phyloP scores from a whole-genome alignment of 306 rosid species.

The Fragaria vesca region DNA sequence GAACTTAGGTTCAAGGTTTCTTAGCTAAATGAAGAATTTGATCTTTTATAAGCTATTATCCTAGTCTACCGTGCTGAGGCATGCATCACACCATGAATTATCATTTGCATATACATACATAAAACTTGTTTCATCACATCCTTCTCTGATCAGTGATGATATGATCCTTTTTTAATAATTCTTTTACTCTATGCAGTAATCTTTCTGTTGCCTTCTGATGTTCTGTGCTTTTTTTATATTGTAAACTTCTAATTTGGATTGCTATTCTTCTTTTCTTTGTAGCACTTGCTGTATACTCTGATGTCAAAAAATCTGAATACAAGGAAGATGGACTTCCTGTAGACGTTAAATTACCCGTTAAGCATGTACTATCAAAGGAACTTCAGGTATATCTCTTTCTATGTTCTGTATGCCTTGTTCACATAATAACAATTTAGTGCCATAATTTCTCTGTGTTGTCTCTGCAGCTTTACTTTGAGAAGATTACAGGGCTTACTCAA shows the following conservation, averaged over 20 bases:
- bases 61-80: neutral
- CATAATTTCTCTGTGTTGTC: constrained; percentile 27
- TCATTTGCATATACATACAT: neutral
- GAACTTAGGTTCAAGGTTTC: constrained; percentile 13
- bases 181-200: neutral
- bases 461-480: constrained; percentile 77
- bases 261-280: constrained; percentile 24
- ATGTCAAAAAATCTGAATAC: constrained; percentile 58
- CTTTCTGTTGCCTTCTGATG: neutral
- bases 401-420: constrained; percentile 17
- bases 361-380: constrained; percentile 73
- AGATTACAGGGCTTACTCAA: constrained; percentile 57
- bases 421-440: constrained; percentile 15
- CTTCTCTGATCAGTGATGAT: neutral
- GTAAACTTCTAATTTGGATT: constrained; percentile 24
- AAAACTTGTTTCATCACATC: neutral
- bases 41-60: constrained; percentile 6
- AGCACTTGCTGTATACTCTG: constrained; percentile 52
- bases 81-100: neutral
- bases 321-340: constrained; percentile 71
- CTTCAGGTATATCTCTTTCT: constrained; percentile 55
- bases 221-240: constrained; percentile 1
- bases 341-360: constrained; percentile 72
- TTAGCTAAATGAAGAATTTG: constrained; percentile 15
- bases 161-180: neutral